These are phyloP conservation scores for Rhodamnia argentea DNA, from an alignment of 345 rosid genomes.

Conservation along the genomic window DNA sequence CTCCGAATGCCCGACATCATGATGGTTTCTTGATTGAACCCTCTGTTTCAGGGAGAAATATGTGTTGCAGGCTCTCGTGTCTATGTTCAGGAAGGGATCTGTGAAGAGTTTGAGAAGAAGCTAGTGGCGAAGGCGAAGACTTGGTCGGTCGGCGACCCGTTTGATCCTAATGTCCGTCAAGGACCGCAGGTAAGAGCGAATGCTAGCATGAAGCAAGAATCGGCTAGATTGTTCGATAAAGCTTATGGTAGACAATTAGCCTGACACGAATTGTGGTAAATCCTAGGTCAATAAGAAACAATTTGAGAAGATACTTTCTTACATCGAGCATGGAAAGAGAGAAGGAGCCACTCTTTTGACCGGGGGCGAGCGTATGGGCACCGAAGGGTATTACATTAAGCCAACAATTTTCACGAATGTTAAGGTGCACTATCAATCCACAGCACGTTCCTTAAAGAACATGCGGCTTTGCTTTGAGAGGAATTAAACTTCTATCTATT, in stretches of 20 bases:
- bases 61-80: conserved; percentile 71
- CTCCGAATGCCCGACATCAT: not conserved
- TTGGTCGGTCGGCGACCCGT: conserved; percentile 70
- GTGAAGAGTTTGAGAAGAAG: too few relatives aligned
- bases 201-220: not conserved
- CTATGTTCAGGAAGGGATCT: conserved; percentile 37
- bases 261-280: not conserved
- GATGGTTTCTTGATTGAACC: not conserved
- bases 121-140: conserved; percentile 35
- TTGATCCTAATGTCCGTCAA: conserved; percentile 27
- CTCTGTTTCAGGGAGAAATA: conserved; percentile 46
- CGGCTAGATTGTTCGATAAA: not conserved
- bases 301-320: too few relatives aligned
- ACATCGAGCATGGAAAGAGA: too few relatives aligned
- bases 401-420: too few relatives aligned
- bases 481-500: not conserved
- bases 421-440: too few relatives aligned
- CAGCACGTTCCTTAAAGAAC: too few relatives aligned
- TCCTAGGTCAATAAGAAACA: conserved; percentile 33
- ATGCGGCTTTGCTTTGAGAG: too few relatives aligned
- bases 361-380: too few relatives aligned
- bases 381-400: too few relatives aligned
- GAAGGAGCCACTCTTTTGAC: too few relatives aligned
- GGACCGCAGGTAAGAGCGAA: conserved; percentile 66
- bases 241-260: not conserved